A percentile compares a stretch with the other conserved stretches of the same genome.
Conservation (phyloP, 306 rosid genomes). For the Acacia crassicarpa region DNA sequence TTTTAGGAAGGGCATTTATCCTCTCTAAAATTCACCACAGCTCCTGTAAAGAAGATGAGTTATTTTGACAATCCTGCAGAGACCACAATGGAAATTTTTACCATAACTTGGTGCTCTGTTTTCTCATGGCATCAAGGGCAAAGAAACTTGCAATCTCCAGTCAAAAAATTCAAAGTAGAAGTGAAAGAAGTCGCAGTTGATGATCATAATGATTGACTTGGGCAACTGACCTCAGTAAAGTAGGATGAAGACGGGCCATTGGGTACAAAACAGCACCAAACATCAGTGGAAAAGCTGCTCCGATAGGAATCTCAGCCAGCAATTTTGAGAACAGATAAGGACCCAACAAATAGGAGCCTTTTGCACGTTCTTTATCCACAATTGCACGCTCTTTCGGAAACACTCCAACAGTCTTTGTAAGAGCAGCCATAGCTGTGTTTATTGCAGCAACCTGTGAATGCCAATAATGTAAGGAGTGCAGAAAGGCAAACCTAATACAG, state of each 20-base stretch:
- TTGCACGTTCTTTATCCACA: conserved; percentile 89
- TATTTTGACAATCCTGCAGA: background rate
- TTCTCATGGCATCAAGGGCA: background rate
- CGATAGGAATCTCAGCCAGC: conserved; percentile 92
- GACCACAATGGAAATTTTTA: background rate
- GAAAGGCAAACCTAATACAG: conserved; percentile 25
- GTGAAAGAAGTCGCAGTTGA: background rate
- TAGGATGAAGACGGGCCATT: conserved; percentile 96
- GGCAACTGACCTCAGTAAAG: conserved; percentile 57
- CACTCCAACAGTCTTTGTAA: conserved; percentile 93
- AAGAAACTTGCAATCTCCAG: conserved; percentile 3
- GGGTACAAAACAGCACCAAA: conserved; percentile 93
- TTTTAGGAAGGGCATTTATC: background rate
- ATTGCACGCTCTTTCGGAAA: conserved; percentile 93
- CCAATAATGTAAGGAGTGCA: conserved; percentile 26
- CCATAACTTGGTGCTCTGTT: background rate
- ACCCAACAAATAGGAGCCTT: conserved; percentile 86
- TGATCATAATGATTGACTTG: background rate
- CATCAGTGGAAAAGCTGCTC: conserved; percentile 91
- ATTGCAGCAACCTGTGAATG: conserved; percentile 88
- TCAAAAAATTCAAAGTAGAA: conserved; percentile 3
- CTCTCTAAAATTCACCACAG: background rate
- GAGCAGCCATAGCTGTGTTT: conserved; percentile 99
- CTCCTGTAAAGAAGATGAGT: background rate
- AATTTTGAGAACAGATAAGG: conserved; percentile 89